A percentile compares a stretch with the other conserved stretches of the same genome.
phyloP scores from a whole-genome alignment of 2,329 filamentous ascomycete genomes.

The Whalleya microplaca region DNA sequence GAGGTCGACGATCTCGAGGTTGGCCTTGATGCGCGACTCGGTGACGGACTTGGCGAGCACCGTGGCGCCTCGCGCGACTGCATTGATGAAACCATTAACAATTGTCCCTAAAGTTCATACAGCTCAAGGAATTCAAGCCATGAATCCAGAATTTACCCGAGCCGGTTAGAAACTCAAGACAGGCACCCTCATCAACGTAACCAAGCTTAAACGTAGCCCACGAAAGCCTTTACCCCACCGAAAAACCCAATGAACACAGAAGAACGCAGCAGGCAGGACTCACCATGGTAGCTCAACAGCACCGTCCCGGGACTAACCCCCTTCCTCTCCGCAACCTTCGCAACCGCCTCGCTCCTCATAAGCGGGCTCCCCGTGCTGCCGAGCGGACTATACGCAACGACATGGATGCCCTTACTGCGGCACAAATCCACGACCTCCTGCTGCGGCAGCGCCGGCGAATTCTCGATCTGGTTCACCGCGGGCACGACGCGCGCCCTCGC shows the following conservation, averaged over 20 bases:
- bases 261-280: constrained; percentile 32
- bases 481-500: constrained; percentile 57
- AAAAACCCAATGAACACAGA: too few relatives aligned
- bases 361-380: constrained; percentile 68
- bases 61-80: constrained; percentile 69
- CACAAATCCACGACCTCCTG: constrained; percentile 73
- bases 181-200: too few relatives aligned
- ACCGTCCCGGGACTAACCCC: constrained; percentile 64
- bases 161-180: too few relatives aligned
- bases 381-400: constrained; percentile 74
- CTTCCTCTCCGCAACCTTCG: constrained; percentile 67
- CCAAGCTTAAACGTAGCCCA: too few relatives aligned
- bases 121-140: too few relatives aligned
- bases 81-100: background rate
- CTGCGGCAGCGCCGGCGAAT: constrained; percentile 72
- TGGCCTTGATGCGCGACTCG: constrained; percentile 69
- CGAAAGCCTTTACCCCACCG: too few relatives aligned
- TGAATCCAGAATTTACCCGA: too few relatives aligned
- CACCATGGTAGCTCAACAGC: constrained; percentile 74
- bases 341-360: constrained; percentile 63
- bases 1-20: constrained; percentile 68
- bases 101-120: too few relatives aligned
- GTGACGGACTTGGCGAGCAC: constrained; percentile 77
- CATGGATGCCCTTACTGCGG: constrained; percentile 68
- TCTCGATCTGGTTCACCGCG: constrained; percentile 74